Base-by-base conservation (phyloP, 192 early-diverging fungal genomes). In the Coemansia sp. region DNA sequence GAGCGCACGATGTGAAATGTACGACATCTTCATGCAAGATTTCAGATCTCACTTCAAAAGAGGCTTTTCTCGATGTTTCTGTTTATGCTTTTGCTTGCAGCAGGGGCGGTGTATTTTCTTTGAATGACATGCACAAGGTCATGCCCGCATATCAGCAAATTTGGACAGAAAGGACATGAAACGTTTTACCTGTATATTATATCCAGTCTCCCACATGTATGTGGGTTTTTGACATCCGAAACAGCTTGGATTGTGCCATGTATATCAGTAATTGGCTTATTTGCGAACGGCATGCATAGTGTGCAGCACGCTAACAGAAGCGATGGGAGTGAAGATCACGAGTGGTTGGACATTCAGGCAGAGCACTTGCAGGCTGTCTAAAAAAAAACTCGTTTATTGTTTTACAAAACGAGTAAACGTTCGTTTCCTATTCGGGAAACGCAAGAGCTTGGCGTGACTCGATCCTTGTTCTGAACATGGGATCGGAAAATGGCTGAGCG, bases 1-100 rank as follows among this genome's bases (percentile, higher is more conserved):
- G 17, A 48, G n/a, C 5, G 46, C 19, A 15, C n/a, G 46, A n/a
- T 7, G 19, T 15, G 46, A 48, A 48, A 19, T 48, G 46, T 48
- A 19, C 19, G 46, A 48, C 46, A 48, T 48, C 46, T 7, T 17
- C 46, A 48, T 48, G 46, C 46, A 48, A 48, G 46, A 48, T 48
- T 19, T 48, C 46, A 17, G n/a, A 48, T 48, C 46, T 48, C 46
- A 48, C 46, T 19, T 48, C n/a, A 48, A 48, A 48, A 48, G 46
- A 48, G 46, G 46, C 46, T 48, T 48, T 48, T 48, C 28, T 31
- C 46, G 19, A 48, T 48, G 17, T 48, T 48, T 48, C 46, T 48
- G 46, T 48, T 48, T 48, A 48, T 19, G n/a, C 19, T 48, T 48
- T 19, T 48, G 19, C 19, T 48, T 48, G 46, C 46, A 48, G 46